Conservation (phyloP, 2,329 filamentous ascomycete genomes). For the Curvularia spicifera region DNA sequence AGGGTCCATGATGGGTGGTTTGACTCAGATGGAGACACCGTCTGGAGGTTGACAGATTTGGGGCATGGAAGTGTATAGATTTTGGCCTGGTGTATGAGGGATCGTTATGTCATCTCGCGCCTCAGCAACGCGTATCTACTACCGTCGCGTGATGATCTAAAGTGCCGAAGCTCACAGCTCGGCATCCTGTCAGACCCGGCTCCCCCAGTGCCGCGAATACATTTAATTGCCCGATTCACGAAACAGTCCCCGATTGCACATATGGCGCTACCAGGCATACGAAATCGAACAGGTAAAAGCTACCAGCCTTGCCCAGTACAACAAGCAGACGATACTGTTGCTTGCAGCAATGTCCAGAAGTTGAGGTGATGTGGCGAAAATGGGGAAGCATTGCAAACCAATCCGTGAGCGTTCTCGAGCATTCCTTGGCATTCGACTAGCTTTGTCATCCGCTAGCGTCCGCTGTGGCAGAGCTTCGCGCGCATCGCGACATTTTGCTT, state of each 20-base stretch:
- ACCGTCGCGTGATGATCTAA: slow-evolving; percentile 1
- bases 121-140: slow-evolving; percentile 6
- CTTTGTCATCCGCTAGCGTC: slow-evolving; percentile 19
- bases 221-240: not conserved
- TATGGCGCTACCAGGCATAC: not conserved
- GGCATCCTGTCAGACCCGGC: not conserved
- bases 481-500: slow-evolving; percentile 20
- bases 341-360: not conserved
- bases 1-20: slow-evolving; percentile 27
- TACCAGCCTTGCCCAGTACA: not conserved
- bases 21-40: not conserved
- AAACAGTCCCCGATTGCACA: not conserved
- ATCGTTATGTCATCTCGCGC: slow-evolving; percentile 1
- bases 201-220: slow-evolving; percentile 3
- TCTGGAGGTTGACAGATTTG: not conserved
- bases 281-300: not conserved
- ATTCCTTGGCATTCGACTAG: slow-evolving; percentile 16
- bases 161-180: not conserved
- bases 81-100: not conserved
- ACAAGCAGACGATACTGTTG: not conserved
- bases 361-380: not conserved
- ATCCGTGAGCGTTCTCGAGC: slow-evolving; percentile 4
- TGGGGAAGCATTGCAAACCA: not conserved
- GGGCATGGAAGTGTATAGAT: not conserved
- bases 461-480: slow-evolving; percentile 14